Base-by-base conservation (phyloP, 73 alveolate species). In the Stentor coeruleus region DNA sequence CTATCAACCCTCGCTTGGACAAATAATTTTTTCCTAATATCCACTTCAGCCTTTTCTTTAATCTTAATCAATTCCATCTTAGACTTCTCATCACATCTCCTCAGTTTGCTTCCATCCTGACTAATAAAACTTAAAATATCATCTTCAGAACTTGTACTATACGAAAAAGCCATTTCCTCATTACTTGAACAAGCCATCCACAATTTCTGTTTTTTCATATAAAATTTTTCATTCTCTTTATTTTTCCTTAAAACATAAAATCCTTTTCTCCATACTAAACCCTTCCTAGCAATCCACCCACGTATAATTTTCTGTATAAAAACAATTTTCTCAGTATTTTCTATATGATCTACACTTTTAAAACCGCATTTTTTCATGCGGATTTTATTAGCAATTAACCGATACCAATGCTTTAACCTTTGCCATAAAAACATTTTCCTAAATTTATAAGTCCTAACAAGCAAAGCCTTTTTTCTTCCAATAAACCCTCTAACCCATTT, bases 321-420 rank as follows among this genome's bases (percentile, higher is more conserved):
- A 20, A 66, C 26, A 0, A 66, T 66, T 20, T 66, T 20, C 11
- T 66, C 11, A 66, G 39, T 31, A 66, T 66, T 14, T 11, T 20
- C 49, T 1, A 3, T 26, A 66, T 66, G 33, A 33, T 66, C 79
- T 26, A 1, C 15, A 28, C 11, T 1, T 1, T 20, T 37, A 20
- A 20, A 20, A 28, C 33, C n/a, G n/a, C 49, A 66, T 33, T 66
- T 66, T 66, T 2, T 20, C 33, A 28, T 40, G n/a, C 79, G n/a
- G 20, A 20, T 26, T 40, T 66, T 66, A 40, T 66, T 66, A 11
- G 33, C 79, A 20, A 66, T 14, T 33, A 66, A 33, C 20, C 49
- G 79, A 33, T 66, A 66, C 37, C 79, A 66, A 66, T 66, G 79
- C 39, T 33, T 20, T 20, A 66, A 2, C 2, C 79, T 66, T 66